These are phyloP conservation scores for Quillaja saponaria DNA, from an alignment of 306 rosid species.

Conservation along the genomic window DNA sequence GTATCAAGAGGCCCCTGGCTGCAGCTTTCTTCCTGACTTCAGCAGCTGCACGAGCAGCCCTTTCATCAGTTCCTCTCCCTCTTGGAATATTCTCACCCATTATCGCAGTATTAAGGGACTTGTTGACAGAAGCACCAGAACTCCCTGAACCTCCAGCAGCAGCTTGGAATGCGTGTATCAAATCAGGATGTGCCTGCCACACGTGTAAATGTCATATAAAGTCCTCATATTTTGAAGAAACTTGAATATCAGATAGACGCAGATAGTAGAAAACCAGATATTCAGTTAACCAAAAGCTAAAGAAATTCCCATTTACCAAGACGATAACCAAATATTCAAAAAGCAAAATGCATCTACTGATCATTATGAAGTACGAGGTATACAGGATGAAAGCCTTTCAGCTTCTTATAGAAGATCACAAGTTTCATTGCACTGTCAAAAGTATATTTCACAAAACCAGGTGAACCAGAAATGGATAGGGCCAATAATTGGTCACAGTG, in stretches of 20 bases:
- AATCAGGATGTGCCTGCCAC: conserved; percentile 80
- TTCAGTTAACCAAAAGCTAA: background rate
- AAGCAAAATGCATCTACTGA: background rate
- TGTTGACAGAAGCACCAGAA: conserved; percentile 62
- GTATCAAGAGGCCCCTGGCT: conserved; percentile 77
- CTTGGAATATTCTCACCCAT: conserved; percentile 72
- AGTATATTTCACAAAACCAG: background rate
- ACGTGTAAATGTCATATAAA: conserved; percentile 19
- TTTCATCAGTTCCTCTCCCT: conserved; percentile 92
- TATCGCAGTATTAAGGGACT: conserved; percentile 77
- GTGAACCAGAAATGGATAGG: no score
- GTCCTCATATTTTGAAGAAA: background rate
- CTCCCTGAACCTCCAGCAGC: conserved; percentile 90
- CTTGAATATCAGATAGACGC: background rate
- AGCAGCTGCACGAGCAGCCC: conserved; percentile 95
- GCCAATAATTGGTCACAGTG: background rate
- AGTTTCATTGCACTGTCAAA: background rate
- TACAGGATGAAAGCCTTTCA: background rate
- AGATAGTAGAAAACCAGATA: background rate
- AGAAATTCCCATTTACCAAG: background rate
- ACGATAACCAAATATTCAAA: background rate
- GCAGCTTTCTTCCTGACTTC: conserved; percentile 94
- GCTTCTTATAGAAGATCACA: conserved; percentile 6
- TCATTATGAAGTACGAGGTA: background rate
- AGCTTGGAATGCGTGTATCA: conserved; percentile 93